Evolutionary conservation across 306 rosid genomes (phyloP).

Genomic region (Elaeagnus macrophylla): DNA sequence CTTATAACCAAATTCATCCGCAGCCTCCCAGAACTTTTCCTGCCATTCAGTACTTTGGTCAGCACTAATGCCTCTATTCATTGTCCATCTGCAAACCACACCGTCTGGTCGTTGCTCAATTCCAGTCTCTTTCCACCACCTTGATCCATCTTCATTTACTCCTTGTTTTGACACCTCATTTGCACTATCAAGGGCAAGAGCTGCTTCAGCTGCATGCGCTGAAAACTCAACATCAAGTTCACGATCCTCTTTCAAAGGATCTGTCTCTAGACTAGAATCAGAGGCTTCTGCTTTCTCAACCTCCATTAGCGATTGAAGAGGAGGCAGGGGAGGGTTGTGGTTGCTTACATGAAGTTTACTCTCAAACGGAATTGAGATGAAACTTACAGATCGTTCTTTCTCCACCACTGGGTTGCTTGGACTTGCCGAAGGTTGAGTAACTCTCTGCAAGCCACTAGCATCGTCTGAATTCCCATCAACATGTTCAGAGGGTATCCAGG

Average conservation of each 20-base stretch:
- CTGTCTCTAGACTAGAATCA: slow-evolving; percentile 25
- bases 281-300: slow-evolving; percentile 36
- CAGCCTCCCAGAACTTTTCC: slow-evolving; percentile 90
- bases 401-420: slow-evolving; percentile 42
- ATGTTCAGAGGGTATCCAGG: slow-evolving; percentile 75
- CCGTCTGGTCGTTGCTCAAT: slow-evolving; percentile 80
- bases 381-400: slow-evolving; percentile 45
- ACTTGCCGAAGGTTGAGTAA: slow-evolving; percentile 27
- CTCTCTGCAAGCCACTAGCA: slow-evolving; percentile 28
- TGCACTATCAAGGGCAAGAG: slow-evolving; percentile 45
- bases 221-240: slow-evolving; percentile 43
- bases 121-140: slow-evolving; percentile 92
- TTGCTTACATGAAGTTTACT: slow-evolving; percentile 37
- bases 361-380: slow-evolving; percentile 61
- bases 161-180: slow-evolving; percentile 34
- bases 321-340: slow-evolving; percentile 42
- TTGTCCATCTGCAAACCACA: slow-evolving; percentile 78
- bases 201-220: slow-evolving; percentile 62
- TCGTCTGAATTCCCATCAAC: slow-evolving; percentile 24
- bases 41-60: slow-evolving; percentile 79
- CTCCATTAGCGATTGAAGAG: slow-evolving; percentile 55
- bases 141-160: slow-evolving; percentile 56
- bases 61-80: slow-evolving; percentile 77
- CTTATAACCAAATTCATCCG: slow-evolving; percentile 82
- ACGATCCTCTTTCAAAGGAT: slow-evolving; percentile 46